Evolutionary conservation across 2,329 filamentous ascomycete genomes (phyloP).

Genomic region (Ceratocystis papillata): DNA sequence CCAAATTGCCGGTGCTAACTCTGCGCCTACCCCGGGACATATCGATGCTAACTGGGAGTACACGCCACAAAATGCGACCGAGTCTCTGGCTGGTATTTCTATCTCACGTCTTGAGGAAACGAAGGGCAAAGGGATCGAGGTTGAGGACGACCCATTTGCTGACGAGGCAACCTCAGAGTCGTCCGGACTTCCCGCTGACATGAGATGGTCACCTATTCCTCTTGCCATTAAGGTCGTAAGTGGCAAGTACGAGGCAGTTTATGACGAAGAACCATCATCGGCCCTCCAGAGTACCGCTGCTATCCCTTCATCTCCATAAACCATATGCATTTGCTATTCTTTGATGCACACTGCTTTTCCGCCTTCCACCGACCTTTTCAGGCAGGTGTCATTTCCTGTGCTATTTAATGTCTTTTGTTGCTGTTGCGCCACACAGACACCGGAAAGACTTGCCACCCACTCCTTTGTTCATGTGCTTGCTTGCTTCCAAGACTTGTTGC

Average conservation of each 20-base stretch:
- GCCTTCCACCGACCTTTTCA: background rate
- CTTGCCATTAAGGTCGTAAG: conserved; percentile 57
- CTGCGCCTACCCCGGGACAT: conserved; percentile 59
- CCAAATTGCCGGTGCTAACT: conserved; percentile 62
- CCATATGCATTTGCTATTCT: background rate
- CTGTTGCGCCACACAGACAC: background rate
- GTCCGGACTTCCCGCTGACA: conserved; percentile 28
- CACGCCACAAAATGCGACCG: conserved; percentile 29
- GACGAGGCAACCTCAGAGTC: conserved; percentile 32
- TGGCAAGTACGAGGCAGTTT: conserved; percentile 55
- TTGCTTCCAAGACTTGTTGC: background rate
- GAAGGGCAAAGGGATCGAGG: conserved; percentile 40
- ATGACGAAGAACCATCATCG: conserved; percentile 33
- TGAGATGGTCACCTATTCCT: conserved; percentile 56
- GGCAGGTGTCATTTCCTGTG: background rate
- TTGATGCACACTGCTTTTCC: background rate
- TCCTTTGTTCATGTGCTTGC: background rate
- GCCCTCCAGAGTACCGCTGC: conserved; percentile 20
- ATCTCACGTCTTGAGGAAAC: conserved; percentile 46
- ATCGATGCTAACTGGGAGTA: conserved; percentile 77
- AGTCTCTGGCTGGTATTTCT: conserved; percentile 44
- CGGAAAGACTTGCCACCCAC: background rate
- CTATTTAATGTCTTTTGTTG: background rate
- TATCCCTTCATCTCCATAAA: conserved; percentile 9
- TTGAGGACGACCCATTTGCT: conserved; percentile 57